Base-by-base conservation (phyloP, 2,329 filamentous ascomycete species). In the Fusarium clavum region DNA sequence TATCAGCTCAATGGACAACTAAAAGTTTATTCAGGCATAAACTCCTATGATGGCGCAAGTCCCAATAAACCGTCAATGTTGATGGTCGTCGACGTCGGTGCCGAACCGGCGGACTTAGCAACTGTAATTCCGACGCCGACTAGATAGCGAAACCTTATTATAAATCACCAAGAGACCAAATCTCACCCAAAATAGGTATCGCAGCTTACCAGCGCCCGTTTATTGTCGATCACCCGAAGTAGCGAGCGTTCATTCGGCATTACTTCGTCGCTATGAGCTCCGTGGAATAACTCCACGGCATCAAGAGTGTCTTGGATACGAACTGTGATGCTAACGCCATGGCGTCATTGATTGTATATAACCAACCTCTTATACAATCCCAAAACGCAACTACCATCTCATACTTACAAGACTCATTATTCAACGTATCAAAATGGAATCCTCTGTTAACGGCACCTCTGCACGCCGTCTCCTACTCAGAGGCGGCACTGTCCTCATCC, bases 401-500 rank as follows among this genome's bases (percentile, higher is more conserved):
- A 16, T 5, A 20, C 1, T 29, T 14, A 4, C 9, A 20, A 18
- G 4, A 18, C 9, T 12, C 7, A 38, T 11, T 3, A 18, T n/a
- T 7, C 9, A 12, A 34, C 6, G 29, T 8, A 24, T 9, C n/a
- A 34, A 5, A 13, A 63, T 63, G 58, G 16, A 10, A 34, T 8
- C 58, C 14, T 11, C 47, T 12, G 22, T 27, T 2, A 10, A 6
- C 20, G 10, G 8, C 5, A 9, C 22, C 14, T 13, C 57, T 14
- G 8, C 30, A 8, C 43, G 29, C 2, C 48, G 27, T 5, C 25
- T 63, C 6, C 3, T 63, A 0, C 40, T 69, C 3, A 58, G 44
- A 25, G 67, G 67, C 16, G 67, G 67, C 6, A 71, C 38, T 6
- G 58, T 69, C 27, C 68, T 71, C n/a, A 18, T 69, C 2, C 68